Evolutionary conservation across 148 eudicot genomes (phyloP), one percentile per base, ranked within the genome.

Genomic region (Agrostemma githago): DNA sequence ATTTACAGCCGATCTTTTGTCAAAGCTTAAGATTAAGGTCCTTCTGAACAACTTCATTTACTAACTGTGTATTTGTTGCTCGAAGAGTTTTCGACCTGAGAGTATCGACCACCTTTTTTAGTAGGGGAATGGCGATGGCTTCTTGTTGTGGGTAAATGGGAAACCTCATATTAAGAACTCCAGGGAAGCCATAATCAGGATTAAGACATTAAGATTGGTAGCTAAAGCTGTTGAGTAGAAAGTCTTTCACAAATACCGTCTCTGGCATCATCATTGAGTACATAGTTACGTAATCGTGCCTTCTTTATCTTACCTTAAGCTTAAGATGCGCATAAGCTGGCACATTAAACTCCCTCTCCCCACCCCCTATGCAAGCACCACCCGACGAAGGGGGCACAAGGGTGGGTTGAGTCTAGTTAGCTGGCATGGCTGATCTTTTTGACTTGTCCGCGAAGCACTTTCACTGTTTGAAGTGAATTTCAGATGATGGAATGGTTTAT

Each of bases 171-270:
- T 20, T 58, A 16, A 58, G 17, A 58, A 58, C 61, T 58, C 61
- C 61, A 58, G n/a, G 61, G 21, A 58, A 58, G 21, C n/a, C 61
- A 58, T 7, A 16, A 16, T 58, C 21, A 58, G 61, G 19, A 58
- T 17, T 58, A 58, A 17, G 61, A 58, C 21, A 2, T 58, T 16
- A 58, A 58, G 19, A 58, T 58, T 51, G 56, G 15, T 51, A 3
- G 56, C 61, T 58, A 58, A n/a, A 20, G 61, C 61, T 17, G 61
- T n/a, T 58, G 61, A 58, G 21, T 58, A n/a, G 61, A 58, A 56
- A 58, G 61, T 58, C 61, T 58, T 58, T 58, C n/a, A 58, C 26
- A 19, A 5, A 14, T 58, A 15, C n/a, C 61, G 16, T 58, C 61
- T 16, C 61, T 17, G 21, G 15, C 16, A 58, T 16, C 61, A 58